A percentile compares a stretch with the other conserved stretches of the same genome.
Evolutionary conservation across 2,329 filamentous ascomycete species (phyloP).

Genomic region (Pestalotiopsis sp.): DNA sequence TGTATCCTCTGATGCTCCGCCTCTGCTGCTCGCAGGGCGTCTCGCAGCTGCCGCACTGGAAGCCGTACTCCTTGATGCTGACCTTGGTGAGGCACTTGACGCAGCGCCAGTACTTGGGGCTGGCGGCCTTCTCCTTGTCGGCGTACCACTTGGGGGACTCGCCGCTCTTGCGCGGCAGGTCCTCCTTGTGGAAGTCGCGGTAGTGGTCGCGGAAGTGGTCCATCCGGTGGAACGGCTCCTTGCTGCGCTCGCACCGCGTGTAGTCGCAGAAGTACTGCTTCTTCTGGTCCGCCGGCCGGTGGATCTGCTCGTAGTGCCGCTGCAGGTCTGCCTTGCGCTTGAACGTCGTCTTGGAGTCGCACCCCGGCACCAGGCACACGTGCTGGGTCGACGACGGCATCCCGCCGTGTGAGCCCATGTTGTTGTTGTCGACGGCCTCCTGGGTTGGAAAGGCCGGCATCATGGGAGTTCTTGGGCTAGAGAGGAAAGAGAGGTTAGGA

Average conservation of each 20-base stretch:
- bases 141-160: slow-evolving; percentile 37
- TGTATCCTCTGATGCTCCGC: slow-evolving; percentile 20
- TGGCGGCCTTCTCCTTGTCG: slow-evolving; percentile 41
- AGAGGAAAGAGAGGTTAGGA: not conserved
- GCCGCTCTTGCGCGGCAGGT: slow-evolving; percentile 31
- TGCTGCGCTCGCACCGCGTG: slow-evolving; percentile 45
- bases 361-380: slow-evolving; percentile 25
- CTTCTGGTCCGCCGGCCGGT: slow-evolving; percentile 44
- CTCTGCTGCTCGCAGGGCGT: slow-evolving; percentile 47
- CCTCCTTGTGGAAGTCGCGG: slow-evolving; percentile 57
- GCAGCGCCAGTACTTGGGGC: slow-evolving; percentile 56
- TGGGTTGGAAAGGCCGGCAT: not conserved
- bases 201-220: slow-evolving; percentile 62
- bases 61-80: slow-evolving; percentile 40
- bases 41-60: slow-evolving; percentile 50
- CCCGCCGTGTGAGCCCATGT: not conserved
- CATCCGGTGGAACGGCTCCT: slow-evolving; percentile 51
- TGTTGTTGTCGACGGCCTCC: too few species aligned
- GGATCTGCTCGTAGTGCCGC: slow-evolving; percentile 53
- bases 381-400: not conserved
- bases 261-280: slow-evolving; percentile 55
- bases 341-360: slow-evolving; percentile 46
- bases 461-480: not conserved
- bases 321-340: slow-evolving; percentile 57
- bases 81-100: slow-evolving; percentile 53